Percentiles rank a stretch among this genome's conserved stretches.
Conservation (phyloP, 495 filamentous ascomycete genomes). For the Polyplosphaeria fusca region DNA sequence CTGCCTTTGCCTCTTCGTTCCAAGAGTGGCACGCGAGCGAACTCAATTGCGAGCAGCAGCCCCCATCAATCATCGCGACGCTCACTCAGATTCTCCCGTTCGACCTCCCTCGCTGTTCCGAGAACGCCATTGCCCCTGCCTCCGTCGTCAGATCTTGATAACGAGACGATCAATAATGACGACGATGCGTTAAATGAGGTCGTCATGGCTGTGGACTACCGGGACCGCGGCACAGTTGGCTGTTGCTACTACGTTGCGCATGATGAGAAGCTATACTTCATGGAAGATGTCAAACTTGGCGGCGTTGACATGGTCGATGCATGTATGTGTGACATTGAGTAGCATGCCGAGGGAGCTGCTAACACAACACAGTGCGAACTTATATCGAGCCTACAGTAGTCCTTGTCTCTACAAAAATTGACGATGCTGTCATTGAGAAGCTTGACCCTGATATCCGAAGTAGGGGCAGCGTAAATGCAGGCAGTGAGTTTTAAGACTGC, state of each 20-base stretch:
- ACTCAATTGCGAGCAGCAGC: too few species aligned
- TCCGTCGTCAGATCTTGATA: neutral
- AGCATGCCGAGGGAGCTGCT: too few species aligned
- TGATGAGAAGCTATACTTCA: conserved; percentile 71
- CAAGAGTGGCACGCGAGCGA: too few species aligned
- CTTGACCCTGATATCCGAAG: conserved; percentile 41
- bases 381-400: conserved; percentile 79
- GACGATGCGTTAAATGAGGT: conserved; percentile 69
- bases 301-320: conserved; percentile 68
- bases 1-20: too few species aligned
- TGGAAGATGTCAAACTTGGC: conserved; percentile 75
- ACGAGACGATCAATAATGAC: neutral
- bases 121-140: too few species aligned
- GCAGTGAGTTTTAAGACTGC: conserved; percentile 37
- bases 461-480: conserved; percentile 31
- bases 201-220: conserved; percentile 80
- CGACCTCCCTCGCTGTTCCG: too few species aligned
- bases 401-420: conserved; percentile 66
- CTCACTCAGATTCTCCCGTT: too few species aligned
- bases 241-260: conserved; percentile 81
- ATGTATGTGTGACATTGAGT: conserved; percentile 50
- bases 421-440: conserved; percentile 50
- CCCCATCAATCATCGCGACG: too few species aligned
- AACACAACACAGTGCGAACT: conserved; percentile 54
- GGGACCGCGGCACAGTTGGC: conserved; percentile 68